A percentile compares a stretch with the other conserved stretches of the same genome.
Conservation (phyloP, 1,284 basidiomycete species). For the Malassezia sympodialis region DNA sequence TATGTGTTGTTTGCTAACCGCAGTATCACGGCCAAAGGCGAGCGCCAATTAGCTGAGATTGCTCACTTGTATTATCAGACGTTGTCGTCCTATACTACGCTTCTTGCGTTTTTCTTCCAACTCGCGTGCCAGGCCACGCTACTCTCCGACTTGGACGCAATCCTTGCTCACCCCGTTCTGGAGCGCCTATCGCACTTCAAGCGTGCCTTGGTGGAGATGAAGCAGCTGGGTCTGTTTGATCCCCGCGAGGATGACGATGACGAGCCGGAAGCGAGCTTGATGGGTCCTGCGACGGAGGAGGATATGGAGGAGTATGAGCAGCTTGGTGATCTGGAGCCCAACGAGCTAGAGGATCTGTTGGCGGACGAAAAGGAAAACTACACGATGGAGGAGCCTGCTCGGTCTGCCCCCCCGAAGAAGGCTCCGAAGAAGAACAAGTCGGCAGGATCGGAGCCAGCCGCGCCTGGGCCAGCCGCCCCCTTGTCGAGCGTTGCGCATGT, state of each 20-base stretch:
- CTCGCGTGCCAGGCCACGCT: constrained; percentile 56
- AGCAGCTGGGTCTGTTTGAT: constrained; percentile 41
- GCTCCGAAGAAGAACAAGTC: constrained; percentile 14
- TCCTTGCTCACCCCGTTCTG: constrained; percentile 58
- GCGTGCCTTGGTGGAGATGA: constrained; percentile 64
- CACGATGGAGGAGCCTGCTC: neutral
- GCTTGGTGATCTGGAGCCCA: constrained; percentile 19
- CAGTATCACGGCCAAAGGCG: constrained; percentile 5
- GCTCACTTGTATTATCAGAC: constrained; percentile 53
- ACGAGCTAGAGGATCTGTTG: constrained; percentile 23
- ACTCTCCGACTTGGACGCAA: constrained; percentile 22
- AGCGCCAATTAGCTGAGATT: constrained; percentile 7
- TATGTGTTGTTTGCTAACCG: neutral
- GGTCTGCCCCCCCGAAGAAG: constrained; percentile 16
- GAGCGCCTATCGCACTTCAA: constrained; percentile 74
- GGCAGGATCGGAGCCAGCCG: constrained; percentile 12
- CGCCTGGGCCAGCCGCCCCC: neutral
- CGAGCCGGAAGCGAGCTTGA: constrained; percentile 24
- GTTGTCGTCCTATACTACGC: constrained; percentile 76
- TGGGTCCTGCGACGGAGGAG: constrained; percentile 27
- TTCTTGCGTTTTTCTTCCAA: constrained; percentile 84
- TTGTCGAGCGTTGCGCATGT: constrained; percentile 16
- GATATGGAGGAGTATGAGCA: constrained; percentile 21
- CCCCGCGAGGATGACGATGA: constrained; percentile 9
- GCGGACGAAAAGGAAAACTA: constrained; percentile 29